Base-by-base conservation (phyloP, 176 grass and related monocot species). In the Pontederia crassipes region DNA sequence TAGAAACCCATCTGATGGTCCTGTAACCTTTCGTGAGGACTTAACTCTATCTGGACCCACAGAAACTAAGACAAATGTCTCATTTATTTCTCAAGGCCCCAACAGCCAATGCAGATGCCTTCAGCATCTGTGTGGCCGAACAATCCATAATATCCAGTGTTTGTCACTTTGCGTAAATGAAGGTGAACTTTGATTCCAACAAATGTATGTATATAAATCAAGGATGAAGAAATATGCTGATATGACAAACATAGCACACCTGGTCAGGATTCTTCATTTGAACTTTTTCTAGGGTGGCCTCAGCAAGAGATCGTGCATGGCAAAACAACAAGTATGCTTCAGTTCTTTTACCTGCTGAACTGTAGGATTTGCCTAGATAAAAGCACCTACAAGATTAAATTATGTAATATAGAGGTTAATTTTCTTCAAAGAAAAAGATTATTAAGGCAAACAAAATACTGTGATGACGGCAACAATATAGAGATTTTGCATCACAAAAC, bases 351-450 rank as follows among this genome's bases (percentile, higher is more conserved):
- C 87, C 74, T 59, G 81, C 84, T 73, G 87, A 88, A 85, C 93
- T 91, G 64, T 97, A 97, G 61, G 87, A 97, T 70, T 88, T 91
- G 10, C 87, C 93, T 76, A 97, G 81, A 81, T 81, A 97, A 64
- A 97, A 97, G 78, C 92, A 97, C 73, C 92, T 97, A 57, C 58
- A 75, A 12, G 51, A 73, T 73, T 54, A 11, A 26, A 28, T 28
- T 20, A 65, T 9, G 69, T 47, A 52, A 46, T 17, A 63, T 50
- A 9, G 50, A 50, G 14, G 20, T 17, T 4, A 27, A 65, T 17
- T 45, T 28, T 40, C 32, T 40, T 40, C 32, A 40, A 40, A 40
- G 6, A 40, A 7, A 40, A 4, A 40, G 32, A 40, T 40, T 40
- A 40, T 4, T 40, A 40, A 40, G 32, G 20, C 20, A 24, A 24